These are phyloP conservation scores for Ophiostoma australiae DNA, from an alignment of 2,329 filamentous ascomycete species.

Conservation along the genomic window DNA sequence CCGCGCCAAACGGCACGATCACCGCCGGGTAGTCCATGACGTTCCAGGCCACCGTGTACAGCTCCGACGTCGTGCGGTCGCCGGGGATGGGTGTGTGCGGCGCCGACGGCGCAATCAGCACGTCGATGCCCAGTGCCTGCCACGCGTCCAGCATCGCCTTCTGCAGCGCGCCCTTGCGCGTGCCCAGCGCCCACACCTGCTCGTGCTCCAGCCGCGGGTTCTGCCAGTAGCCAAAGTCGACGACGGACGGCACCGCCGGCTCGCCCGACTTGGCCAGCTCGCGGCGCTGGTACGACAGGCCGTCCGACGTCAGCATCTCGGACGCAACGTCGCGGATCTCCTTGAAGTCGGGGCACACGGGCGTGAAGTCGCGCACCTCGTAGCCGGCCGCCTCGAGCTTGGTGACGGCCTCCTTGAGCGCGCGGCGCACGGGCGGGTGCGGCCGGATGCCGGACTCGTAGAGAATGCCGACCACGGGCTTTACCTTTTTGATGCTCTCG, in stretches of 20 bases:
- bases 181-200: conserved; percentile 26
- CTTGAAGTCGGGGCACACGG: conserved; percentile 26
- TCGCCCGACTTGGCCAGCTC: conserved; percentile 25
- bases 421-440: conserved; percentile 55
- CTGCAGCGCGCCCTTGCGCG: conserved; percentile 24
- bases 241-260: conserved; percentile 25
- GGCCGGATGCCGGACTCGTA: conserved; percentile 48
- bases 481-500: conserved; percentile 23
- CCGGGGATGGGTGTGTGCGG: conserved; percentile 24
- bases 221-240: conserved; percentile 27
- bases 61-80: conserved; percentile 21
- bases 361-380: conserved; percentile 37
- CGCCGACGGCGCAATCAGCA: conserved; percentile 24
- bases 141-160: conserved; percentile 28
- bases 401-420: conserved; percentile 42
- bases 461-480: conserved; percentile 53
- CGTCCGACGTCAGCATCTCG: conserved; percentile 24
- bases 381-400: conserved; percentile 53
- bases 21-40: conserved; percentile 26
- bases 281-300: conserved; percentile 25
- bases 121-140: conserved; percentile 25
- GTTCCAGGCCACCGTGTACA: conserved; percentile 27
- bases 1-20: conserved; percentile 24
- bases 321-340: conserved; percentile 24
- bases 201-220: conserved; percentile 24